A percentile compares a stretch with the other conserved stretches of the same genome.
phyloP scores from a whole-genome alignment of 495 filamentous ascomycete species.

The Penicillium turbatum region DNA sequence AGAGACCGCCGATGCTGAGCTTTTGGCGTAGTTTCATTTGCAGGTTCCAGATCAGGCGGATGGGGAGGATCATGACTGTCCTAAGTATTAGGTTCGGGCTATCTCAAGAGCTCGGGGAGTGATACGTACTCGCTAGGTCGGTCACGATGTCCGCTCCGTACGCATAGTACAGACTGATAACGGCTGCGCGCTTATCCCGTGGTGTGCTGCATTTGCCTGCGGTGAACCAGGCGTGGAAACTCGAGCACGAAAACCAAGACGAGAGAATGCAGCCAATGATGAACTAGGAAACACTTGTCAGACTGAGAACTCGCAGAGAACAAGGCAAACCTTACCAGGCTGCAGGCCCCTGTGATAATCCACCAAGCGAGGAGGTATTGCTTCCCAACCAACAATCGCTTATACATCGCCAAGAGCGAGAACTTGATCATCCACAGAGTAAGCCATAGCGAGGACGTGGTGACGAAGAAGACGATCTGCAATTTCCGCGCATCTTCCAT shows the following conservation, averaged over 20 bases:
- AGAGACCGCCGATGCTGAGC: slow-evolving; percentile 43
- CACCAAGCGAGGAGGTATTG: slow-evolving; percentile 31
- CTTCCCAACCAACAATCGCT: slow-evolving; percentile 30
- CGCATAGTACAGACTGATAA: slow-evolving; percentile 40
- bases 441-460: slow-evolving; percentile 41
- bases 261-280: slow-evolving; percentile 36
- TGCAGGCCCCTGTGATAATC: slow-evolving; percentile 32
- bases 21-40: slow-evolving; percentile 44
- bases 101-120: neutral
- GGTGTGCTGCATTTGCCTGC: slow-evolving; percentile 26
- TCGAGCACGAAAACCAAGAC: slow-evolving; percentile 34
- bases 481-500: slow-evolving; percentile 23
- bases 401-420: slow-evolving; percentile 42
- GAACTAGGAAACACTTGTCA: slow-evolving; percentile 8
- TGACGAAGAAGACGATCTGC: slow-evolving; percentile 39
- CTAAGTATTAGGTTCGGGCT: neutral
- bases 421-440: slow-evolving; percentile 47
- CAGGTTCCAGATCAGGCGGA: slow-evolving; percentile 47
- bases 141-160: slow-evolving; percentile 39
- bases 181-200: slow-evolving; percentile 32
- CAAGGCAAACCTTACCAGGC: slow-evolving; percentile 27
- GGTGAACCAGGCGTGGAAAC: slow-evolving; percentile 39
- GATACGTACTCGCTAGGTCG: slow-evolving; percentile 40
- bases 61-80: slow-evolving; percentile 48
- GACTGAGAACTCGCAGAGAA: neutral